Evolutionary conservation across 2,329 filamentous ascomycete species (phyloP), one percentile per base, ranked within the genome.

Genomic region (Trichoderma cornu-damae): DNA sequence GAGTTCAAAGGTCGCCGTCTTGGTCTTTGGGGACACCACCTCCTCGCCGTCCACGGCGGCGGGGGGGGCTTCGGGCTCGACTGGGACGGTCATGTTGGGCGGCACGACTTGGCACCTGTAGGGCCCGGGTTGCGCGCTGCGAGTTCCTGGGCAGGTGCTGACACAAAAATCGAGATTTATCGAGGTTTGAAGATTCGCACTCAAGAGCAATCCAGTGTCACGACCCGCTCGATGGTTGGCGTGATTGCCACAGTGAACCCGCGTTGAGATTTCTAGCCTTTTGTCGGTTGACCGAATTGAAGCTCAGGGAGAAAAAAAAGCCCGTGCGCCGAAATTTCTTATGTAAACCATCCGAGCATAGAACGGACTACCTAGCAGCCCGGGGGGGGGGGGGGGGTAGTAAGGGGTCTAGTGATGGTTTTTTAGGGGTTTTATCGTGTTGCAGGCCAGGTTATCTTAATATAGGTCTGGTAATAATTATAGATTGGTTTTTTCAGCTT

Each of bases 21-120:
- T 62, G 46, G 65, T 58, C 54, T 63, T 67, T 54, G 69, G 69
- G 18, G 69, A 70, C 43, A 64, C 60, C 22, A 59, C 63, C 22
- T 64, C 63, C 30, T 64, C 30, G 54, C 68, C 60, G 57, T 61
- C 64, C 58, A 63, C 58, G 62, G 59, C 63, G 32, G 58, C 44
- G 18, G n/a, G 30, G 8, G 30, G 38, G 38, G 14, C 34, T 4
- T 30, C 48, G 20, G 26, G 16, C 9, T 42, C 46, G 30, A 53
- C 34, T 22, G 47, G 20, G 34, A 72, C 66, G 22, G 70, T 64
- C 68, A 69, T 69, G 43, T 16, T 57, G n/a, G 32, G 37, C 18
- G 42, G 16, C 38, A 22, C 46, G 22, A 26, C 24, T 37, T n/a
- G 24, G 37, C 35, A 4, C 35, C 38, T 20, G 35, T n/a, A 48